phyloP scores from a whole-genome alignment of 2,329 filamentous ascomycete species.

The Epichloe amarillans region DNA sequence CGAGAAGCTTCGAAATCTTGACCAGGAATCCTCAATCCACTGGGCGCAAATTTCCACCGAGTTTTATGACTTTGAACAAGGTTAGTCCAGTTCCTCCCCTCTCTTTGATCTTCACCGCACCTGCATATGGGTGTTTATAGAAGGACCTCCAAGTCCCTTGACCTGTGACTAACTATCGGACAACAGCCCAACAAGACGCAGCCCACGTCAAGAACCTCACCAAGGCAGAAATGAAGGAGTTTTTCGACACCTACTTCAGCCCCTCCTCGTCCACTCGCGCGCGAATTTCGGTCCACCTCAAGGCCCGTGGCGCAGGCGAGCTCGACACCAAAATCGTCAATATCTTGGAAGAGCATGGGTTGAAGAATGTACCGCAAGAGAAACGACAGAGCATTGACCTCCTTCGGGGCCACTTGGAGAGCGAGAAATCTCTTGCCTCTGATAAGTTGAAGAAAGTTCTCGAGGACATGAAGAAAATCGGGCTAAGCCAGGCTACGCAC shows the following conservation, averaged over 20 bases:
- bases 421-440: slow-evolving; percentile 32
- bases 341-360: slow-evolving; percentile 22
- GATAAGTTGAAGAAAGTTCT: slow-evolving; percentile 37
- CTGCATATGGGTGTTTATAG: too few species aligned
- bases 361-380: slow-evolving; percentile 26
- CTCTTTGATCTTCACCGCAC: not conserved
- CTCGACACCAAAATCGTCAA: slow-evolving; percentile 32
- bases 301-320: slow-evolving; percentile 49
- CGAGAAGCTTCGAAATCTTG: slow-evolving; percentile 86
- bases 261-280: slow-evolving; percentile 60
- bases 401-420: slow-evolving; percentile 36
- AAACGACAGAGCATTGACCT: slow-evolving; percentile 35
- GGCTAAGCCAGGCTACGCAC: slow-evolving; percentile 21
- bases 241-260: slow-evolving; percentile 63
- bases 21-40: slow-evolving; percentile 68
- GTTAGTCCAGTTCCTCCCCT: slow-evolving; percentile 35
- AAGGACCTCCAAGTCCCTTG: too few species aligned
- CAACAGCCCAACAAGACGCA: slow-evolving; percentile 59
- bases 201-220: slow-evolving; percentile 58
- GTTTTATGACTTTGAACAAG: slow-evolving; percentile 77
- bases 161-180: not conserved
- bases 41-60: slow-evolving; percentile 79
- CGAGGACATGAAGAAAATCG: slow-evolving; percentile 30
- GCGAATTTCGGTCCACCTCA: slow-evolving; percentile 75
- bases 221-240: slow-evolving; percentile 67